Conservation (phyloP, 2,329 filamentous ascomycete genomes). For the Bipolaris sorokiniana region DNA sequence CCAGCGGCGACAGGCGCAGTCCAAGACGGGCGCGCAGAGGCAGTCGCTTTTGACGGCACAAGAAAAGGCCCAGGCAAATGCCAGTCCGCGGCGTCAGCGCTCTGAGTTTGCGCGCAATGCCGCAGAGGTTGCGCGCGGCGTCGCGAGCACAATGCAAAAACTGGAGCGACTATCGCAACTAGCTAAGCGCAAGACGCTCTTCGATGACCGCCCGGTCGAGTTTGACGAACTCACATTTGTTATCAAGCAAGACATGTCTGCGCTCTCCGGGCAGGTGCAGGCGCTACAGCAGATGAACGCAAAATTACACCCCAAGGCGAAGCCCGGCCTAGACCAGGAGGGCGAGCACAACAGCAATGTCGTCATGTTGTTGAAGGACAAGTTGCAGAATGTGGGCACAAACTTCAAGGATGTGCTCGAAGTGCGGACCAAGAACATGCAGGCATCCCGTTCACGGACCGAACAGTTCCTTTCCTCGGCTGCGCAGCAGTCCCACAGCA, state of each 20-base stretch:
- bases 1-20: constrained; percentile 76
- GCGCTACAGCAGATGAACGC: constrained; percentile 78
- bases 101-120: constrained; percentile 94
- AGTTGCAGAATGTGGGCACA: constrained; percentile 87
- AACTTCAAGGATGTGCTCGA: constrained; percentile 99
- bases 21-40: constrained; percentile 77
- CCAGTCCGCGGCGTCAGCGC: constrained; percentile 57
- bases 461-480: constrained; percentile 97
- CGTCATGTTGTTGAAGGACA: constrained; percentile 86
- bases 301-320: constrained; percentile 72
- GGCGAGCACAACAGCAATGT: constrained; percentile 99
- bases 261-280: constrained; percentile 84
- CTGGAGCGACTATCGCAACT: constrained; percentile 91
- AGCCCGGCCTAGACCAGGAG: constrained; percentile 68
- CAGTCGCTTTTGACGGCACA: constrained; percentile 78
- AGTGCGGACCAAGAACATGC: constrained; percentile 96
- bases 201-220: constrained; percentile 94
- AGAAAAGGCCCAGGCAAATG: constrained; percentile 66
- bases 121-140: constrained; percentile 88
- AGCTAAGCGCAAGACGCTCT: constrained; percentile 94
- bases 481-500: constrained; percentile 71
- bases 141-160: constrained; percentile 91
- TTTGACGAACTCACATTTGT: constrained; percentile 97
- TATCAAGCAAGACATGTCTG: constrained; percentile 95
- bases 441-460: constrained; percentile 87